Evolutionary conservation across 2,329 filamentous ascomycete genomes (phyloP), one percentile per base, ranked within the genome.

Genomic region (Diaporthe sp.): DNA sequence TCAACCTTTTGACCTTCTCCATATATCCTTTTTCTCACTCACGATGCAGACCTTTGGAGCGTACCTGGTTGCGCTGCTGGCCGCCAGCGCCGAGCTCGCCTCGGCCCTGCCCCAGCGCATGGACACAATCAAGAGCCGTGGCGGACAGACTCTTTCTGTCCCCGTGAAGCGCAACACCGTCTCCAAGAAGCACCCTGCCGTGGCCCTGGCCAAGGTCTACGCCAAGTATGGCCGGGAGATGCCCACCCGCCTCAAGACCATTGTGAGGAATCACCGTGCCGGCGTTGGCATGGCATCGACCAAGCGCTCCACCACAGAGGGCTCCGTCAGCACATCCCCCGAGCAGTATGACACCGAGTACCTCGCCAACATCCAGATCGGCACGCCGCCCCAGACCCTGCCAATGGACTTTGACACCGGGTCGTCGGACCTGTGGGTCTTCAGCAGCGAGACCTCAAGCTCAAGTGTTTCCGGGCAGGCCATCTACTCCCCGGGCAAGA

Each of bases 401-500:
- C 83, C 85, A 49, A 79, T 88, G 67, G 83, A 87, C 78, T 86
- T 88, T 63, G 86, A 88, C 75, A 88, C 87, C 1, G 86, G 86
- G 1, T 87, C 86, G 3, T 85, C 85, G 15, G 86, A 88, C 73
- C 77, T 83, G 72, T 82, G 80, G 82, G 81, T 82, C 55, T 81
- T 80, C 72, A 78, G 78, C 76, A 57, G 77, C 58, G 77, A 78
- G 37, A 81, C 80, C 5, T 74, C 77, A 17, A 61, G 73, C 25
- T 73, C 75, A 51, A 63, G 77, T 37, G 61, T 78, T 49, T 57
- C 49, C 31, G 76, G 77, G 68, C 81, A 82, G 70, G 76, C 73
- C 25, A 47, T 79, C 71, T 82, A 84, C 78, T 71, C 77, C 60
- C 80, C 81, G 3, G 71, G 63, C 67, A 77, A 72, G 72, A 80